These are phyloP conservation scores for Phytophthora megakarya DNA, from an alignment of 352 stramenopile species.

Conservation along the genomic window DNA sequence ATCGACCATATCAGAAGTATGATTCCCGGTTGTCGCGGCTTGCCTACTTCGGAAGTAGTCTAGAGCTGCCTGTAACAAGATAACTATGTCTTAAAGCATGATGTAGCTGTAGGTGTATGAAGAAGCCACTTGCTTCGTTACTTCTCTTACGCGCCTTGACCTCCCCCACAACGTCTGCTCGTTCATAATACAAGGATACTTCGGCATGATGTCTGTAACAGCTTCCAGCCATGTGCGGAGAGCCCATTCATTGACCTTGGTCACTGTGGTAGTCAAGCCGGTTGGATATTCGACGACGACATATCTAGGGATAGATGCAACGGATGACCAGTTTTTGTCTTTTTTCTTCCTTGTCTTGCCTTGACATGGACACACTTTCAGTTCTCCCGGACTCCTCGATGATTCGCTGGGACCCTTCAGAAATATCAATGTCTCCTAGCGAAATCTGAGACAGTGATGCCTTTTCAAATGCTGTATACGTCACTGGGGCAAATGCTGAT, in stretches of 20 bases:
- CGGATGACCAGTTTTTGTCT: neutral
- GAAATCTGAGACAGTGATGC: neutral
- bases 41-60: neutral
- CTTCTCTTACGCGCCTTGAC: neutral
- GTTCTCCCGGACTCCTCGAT: neutral
- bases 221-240: neutral
- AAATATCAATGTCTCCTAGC: neutral
- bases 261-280: neutral
- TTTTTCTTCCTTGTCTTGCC: neutral
- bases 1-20: neutral
- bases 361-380: neutral
- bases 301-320: neutral
- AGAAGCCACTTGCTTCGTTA: neutral
- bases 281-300: neutral
- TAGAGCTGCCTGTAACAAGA: neutral
- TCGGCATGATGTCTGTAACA: neutral
- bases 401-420: neutral
- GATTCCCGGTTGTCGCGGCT: neutral
- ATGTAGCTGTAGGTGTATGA: slow-evolving; percentile 1
- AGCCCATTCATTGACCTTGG: neutral
- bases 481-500: neutral
- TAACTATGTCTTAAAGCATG: neutral
- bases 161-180: neutral
- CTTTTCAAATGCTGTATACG: neutral
- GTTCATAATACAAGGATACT: slow-evolving; percentile 3